Evolutionary conservation across 495 filamentous ascomycete species (phyloP).

Genomic region (Apiosordaria backusii): DNA sequence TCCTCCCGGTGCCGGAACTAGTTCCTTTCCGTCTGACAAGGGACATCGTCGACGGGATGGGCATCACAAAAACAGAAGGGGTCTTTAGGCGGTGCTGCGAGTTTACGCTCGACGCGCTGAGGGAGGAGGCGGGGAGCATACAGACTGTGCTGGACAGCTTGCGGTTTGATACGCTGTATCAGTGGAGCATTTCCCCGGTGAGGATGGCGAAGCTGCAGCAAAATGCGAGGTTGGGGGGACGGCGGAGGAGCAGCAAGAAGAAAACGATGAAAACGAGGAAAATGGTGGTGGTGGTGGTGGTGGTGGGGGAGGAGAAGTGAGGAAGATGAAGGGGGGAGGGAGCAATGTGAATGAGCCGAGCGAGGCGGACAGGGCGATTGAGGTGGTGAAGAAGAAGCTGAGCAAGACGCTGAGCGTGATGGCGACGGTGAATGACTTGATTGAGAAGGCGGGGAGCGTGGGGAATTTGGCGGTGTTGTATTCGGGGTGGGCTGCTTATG

Average conservation of each 20-base stretch:
- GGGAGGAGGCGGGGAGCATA: conserved; percentile 89
- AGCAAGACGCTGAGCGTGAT: conserved; percentile 88
- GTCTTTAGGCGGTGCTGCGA: conserved; percentile 96
- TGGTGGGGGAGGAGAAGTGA: conserved; percentile 11
- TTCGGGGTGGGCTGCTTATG: conserved; percentile 48
- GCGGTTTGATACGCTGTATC: conserved; percentile 93
- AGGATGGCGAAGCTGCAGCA: conserved; percentile 64
- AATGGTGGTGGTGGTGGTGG: conserved; percentile 28
- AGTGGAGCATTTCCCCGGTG: conserved; percentile 89
- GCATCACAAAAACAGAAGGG: conserved; percentile 90
- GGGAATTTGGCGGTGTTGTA: conserved; percentile 88
- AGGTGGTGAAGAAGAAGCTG: conserved; percentile 91
- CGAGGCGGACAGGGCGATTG: conserved; percentile 87
- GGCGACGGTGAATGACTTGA: conserved; percentile 94
- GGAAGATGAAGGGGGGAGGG: conserved; percentile 25
- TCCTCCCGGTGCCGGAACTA: conserved; percentile 88
- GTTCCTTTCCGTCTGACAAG: conserved; percentile 94
- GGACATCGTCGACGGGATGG: conserved; percentile 95
- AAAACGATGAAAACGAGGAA: conserved; percentile 17
- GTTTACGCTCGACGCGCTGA: conserved; percentile 89
- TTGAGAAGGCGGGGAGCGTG: conserved; percentile 92
- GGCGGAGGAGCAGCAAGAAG: conserved; percentile 34
- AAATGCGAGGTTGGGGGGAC: conserved; percentile 51
- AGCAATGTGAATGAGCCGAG: conserved; percentile 67
- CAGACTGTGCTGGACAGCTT: conserved; percentile 96